phyloP scores from a whole-genome alignment of 208 protist genomes.

The Leishmania arabica region DNA sequence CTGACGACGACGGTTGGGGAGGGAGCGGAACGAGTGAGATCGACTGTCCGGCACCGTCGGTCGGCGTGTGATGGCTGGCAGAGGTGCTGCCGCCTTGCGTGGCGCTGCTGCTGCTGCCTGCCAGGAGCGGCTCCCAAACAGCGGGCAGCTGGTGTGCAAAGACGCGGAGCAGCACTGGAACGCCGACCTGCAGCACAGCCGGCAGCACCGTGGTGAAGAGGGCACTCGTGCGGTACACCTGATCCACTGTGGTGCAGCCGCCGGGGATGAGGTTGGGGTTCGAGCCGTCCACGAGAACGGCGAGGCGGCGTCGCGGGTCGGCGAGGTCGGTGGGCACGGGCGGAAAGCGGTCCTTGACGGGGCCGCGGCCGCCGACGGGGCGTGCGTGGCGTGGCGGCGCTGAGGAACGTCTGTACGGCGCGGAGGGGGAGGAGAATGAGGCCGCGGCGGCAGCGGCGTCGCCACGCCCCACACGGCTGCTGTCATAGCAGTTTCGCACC shows the following conservation, averaged over 20 bases:
- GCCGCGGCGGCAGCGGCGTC: not conserved
- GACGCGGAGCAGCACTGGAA: constrained; percentile 78
- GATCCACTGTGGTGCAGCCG: constrained; percentile 21
- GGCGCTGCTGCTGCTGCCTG: constrained; percentile 5
- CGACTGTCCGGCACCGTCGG: not conserved
- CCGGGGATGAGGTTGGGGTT: constrained; percentile 45
- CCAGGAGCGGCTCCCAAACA: constrained; percentile 66
- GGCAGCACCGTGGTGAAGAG: constrained; percentile 67
- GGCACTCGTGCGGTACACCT: constrained; percentile 24
- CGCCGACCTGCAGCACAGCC: constrained; percentile 65
- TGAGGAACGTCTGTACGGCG: not conserved
- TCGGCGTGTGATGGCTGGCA: not conserved
- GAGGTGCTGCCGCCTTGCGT: not conserved
- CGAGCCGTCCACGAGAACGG: constrained; percentile 76
- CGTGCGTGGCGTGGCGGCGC: constrained; percentile 3
- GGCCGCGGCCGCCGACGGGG: constrained; percentile 26
- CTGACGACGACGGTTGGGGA: not conserved
- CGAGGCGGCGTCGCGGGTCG: constrained; percentile 76
- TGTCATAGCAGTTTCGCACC: not conserved
- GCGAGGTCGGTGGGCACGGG: constrained; percentile 56
- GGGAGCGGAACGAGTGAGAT: constrained; percentile 4
- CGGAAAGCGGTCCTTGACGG: constrained; percentile 81
- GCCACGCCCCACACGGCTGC: not conserved
- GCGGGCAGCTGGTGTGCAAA: constrained; percentile 73
- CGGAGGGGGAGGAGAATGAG: not conserved